Percentiles rank a stretch among this genome's conserved stretches.
phyloP scores from a whole-genome alignment of 139 green algal species.

The Chlamydomonas sphaeroides region DNA sequence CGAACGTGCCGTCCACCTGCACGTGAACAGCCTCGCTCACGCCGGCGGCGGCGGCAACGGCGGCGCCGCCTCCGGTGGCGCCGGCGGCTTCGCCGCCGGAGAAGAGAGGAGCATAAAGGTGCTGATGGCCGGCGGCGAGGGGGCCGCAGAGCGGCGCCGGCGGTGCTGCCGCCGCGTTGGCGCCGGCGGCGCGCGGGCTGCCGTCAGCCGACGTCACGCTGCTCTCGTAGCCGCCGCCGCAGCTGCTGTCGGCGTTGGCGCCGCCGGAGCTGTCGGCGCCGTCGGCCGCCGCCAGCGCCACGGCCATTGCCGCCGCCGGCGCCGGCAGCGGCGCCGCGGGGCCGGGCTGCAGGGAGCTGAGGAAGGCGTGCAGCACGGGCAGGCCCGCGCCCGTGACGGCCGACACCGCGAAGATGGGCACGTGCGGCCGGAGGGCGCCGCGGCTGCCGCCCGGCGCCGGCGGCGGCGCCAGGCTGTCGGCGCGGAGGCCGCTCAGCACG shows the following conservation, averaged over 20 bases:
- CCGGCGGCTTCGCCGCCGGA: too few relatives aligned
- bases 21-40: constrained; percentile 57
- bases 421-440: constrained; percentile 16
- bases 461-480: constrained; percentile 15
- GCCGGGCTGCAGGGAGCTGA: constrained; percentile 60
- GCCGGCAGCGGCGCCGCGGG: not conserved
- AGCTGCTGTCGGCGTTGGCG: constrained; percentile 1
- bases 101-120: too few relatives aligned
- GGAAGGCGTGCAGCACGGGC: constrained; percentile 77
- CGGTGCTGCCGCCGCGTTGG: not conserved
- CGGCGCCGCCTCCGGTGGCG: not conserved
- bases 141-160: not conserved
- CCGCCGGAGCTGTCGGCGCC: not conserved
- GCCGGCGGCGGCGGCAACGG: not conserved
- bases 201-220: not conserved
- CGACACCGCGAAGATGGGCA: constrained; percentile 78
- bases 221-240: not conserved
- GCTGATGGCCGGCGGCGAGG: not conserved
- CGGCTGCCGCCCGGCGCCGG: too few relatives aligned
- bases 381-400: constrained; percentile 72
- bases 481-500: constrained; percentile 19
- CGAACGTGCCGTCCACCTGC: constrained; percentile 82
- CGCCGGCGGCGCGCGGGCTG: not conserved
- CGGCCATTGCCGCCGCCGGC: not conserved
- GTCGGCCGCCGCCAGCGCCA: not conserved